Evolutionary conservation across 306 rosid genomes (phyloP).

Genomic region (Medicago arabica): DNA sequence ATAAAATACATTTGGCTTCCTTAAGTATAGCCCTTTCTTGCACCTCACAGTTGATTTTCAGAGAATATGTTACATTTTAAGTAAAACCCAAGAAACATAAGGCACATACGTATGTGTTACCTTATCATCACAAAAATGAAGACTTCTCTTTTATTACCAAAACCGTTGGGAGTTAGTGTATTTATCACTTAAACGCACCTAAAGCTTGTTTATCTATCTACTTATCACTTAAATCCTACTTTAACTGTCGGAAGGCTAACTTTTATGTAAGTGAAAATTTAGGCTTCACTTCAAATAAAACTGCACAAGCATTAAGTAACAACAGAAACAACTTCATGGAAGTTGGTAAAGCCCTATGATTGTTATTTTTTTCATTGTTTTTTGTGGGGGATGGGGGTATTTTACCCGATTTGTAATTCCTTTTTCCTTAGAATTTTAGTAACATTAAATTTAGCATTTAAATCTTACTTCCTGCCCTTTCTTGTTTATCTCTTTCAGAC

Average conservation of each 20-base stretch:
- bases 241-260: slow-evolving; percentile 9
- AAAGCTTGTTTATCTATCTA: neutral
- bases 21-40: slow-evolving; percentile 8
- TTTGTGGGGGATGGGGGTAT: neutral
- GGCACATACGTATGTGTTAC: slow-evolving; percentile 2
- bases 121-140: neutral
- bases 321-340: slow-evolving; percentile 9
- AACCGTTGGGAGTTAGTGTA: neutral
- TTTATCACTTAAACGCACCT: neutral
- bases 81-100: slow-evolving; percentile 11
- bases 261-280: neutral
- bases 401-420: slow-evolving; percentile 21
- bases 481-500: slow-evolving; percentile 84
- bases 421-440: neutral
- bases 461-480: slow-evolving; percentile 90
- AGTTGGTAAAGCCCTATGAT: neutral
- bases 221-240: neutral
- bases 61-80: slow-evolving; percentile 1
- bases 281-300: neutral
- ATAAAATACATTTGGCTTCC: slow-evolving; percentile 7
- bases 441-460: slow-evolving; percentile 31
- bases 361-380: neutral
- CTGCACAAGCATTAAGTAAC: neutral
- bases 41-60: neutral
- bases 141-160: slow-evolving; percentile 7